Evolutionary conservation across 768 basidiomycete species (phyloP), one percentile per base, ranked within the genome.

Genomic region (Boletus insuetus): DNA sequence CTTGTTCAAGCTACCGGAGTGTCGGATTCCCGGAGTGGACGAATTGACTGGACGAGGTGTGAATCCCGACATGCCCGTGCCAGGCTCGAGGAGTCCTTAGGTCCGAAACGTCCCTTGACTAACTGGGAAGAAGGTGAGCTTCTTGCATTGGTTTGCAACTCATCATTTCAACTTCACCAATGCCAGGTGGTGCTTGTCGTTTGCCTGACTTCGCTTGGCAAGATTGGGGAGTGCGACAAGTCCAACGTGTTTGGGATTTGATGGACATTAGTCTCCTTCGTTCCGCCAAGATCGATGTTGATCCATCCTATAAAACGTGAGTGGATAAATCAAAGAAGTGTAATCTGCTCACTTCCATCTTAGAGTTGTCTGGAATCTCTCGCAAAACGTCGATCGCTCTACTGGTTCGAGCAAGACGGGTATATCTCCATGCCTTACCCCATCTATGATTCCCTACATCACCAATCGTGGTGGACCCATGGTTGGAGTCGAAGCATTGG

Each of bases 401-500:
- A 93, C 87, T 43, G 89, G 90, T 8, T 87, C 89, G 0, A 82
- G 79, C 61, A 87, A 85, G 69, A 74, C 85, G 12, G 95, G 94
- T 20, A 90, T 97, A 52, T 91, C 89, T 60, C 91, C 91, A 1
- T 98, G 95, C 72, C 82, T 98, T 17, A 98, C 95, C 0, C 95
- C 95, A 1, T 87, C 91, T 29, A 97, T 96, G 94, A 97, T 97
- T 58, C 91, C 95, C 0, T 98, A 94, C 64, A 87, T 96, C 68
- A 93, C 95, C 43, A 94, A 90, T 67, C 93, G 95, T 48, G 95
- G 95, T 39, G 95, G 95, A 24, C 95, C 95, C 9, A 91, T 97
- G 87, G 85, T 95, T 16, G 95, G 95, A 10, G 72, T 94, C 34
- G 95, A 98, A 67, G 94, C 95, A 1, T 75, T 98, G 41, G 89